Conservation (phyloP, 2,329 filamentous ascomycete genomes). For the Trichoderma atrobrunneum region DNA sequence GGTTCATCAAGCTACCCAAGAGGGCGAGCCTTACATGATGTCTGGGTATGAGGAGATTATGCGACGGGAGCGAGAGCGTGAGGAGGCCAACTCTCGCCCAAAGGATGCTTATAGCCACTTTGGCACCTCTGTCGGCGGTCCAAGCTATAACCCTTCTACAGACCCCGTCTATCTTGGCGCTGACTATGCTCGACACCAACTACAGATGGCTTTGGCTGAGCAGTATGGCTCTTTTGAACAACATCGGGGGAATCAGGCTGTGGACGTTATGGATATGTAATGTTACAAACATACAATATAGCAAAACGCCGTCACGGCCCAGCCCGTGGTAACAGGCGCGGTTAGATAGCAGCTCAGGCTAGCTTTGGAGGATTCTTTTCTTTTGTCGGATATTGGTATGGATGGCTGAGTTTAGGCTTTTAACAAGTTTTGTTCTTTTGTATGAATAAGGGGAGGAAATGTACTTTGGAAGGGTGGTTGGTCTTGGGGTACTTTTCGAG, state of each 20-base stretch:
- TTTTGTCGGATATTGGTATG: neutral
- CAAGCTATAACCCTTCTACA: constrained; percentile 53
- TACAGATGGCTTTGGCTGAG: constrained; percentile 61
- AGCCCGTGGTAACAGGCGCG: neutral
- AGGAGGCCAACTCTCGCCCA: constrained; percentile 32
- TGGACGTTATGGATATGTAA: constrained; percentile 50
- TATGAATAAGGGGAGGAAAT: neutral
- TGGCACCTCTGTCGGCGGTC: constrained; percentile 38
- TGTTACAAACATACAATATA: constrained; percentile 20
- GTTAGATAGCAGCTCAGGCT: constrained; percentile 6
- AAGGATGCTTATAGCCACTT: constrained; percentile 46
- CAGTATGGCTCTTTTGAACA: constrained; percentile 64
- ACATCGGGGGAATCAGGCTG: constrained; percentile 40
- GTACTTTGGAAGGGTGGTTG: neutral
- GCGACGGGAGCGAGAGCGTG: constrained; percentile 57
- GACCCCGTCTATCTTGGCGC: constrained; percentile 65
- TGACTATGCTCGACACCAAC: constrained; percentile 48
- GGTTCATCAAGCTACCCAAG: constrained; percentile 39
- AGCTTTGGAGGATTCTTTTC: neutral
- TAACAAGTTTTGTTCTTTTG: neutral
- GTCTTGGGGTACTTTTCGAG: neutral
- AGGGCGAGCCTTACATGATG: constrained; percentile 79
- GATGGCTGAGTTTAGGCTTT: neutral
- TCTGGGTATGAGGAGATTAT: constrained; percentile 74
- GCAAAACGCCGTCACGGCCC: constrained; percentile 10